Percentiles rank a stretch among this genome's conserved stretches.
These are phyloP conservation scores for Fusarium annulatum DNA, from an alignment of 2,329 filamentous ascomycete species.

Conservation along the genomic window DNA sequence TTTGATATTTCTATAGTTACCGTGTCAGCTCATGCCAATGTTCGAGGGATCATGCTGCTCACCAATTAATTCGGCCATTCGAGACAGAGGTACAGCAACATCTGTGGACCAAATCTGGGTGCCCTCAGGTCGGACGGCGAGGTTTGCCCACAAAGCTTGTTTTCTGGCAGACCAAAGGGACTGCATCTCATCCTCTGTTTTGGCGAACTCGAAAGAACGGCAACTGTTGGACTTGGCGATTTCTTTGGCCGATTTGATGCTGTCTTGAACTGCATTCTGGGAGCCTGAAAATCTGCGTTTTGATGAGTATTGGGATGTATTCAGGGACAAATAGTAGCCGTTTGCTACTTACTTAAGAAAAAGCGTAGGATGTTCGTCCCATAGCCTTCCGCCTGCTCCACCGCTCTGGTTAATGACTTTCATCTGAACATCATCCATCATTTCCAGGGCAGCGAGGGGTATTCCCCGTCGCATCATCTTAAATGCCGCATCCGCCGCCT, in stretches of 20 bases:
- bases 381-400: conserved; percentile 65
- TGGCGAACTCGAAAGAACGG: background rate
- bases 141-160: background rate
- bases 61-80: background rate
- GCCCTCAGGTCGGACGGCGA: background rate
- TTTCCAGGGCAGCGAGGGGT: conserved; percentile 73
- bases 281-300: conserved; percentile 69
- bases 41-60: background rate
- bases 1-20: background rate
- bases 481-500: conserved; percentile 72
- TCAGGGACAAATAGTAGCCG: background rate
- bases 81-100: background rate
- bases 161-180: background rate
- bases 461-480: conserved; percentile 72
- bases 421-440: conserved; percentile 75
- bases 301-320: background rate
- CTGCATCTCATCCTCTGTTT: background rate
- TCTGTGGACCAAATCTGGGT: background rate
- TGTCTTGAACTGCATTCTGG: conserved; percentile 66
- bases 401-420: conserved; percentile 51
- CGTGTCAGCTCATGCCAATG: background rate
- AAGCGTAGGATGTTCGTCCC: conserved; percentile 76
- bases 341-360: conserved; percentile 70
- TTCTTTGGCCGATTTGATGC: conserved; percentile 67
- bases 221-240: conserved; percentile 52